These are phyloP conservation scores for Eimeria praecox DNA, from an alignment of 169 alveolate genomes.

Conservation along the genomic window DNA sequence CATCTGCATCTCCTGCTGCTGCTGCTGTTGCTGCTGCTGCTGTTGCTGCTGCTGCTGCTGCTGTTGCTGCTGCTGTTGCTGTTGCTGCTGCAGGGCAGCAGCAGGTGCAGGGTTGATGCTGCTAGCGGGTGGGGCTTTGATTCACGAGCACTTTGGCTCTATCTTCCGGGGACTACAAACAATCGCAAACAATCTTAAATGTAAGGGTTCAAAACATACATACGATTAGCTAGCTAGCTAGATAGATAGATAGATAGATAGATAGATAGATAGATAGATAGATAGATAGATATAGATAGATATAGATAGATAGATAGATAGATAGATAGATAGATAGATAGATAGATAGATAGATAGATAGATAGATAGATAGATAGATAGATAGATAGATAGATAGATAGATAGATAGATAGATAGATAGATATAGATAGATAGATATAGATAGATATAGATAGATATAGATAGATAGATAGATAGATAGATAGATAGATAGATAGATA, in stretches of 20 bases:
- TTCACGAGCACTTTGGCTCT: background rate
- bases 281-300: background rate
- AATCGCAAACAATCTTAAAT: background rate
- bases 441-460: no score
- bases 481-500: no score
- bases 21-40: conserved; percentile 28
- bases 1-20: background rate
- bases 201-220: background rate
- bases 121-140: conserved; percentile 13
- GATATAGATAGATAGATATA: no score
- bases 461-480: background rate
- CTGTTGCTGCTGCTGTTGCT: conserved; percentile 46
- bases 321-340: background rate
- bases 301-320: background rate
- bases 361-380: background rate
- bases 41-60: conserved; percentile 11
- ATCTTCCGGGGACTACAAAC: background rate
- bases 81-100: conserved; percentile 15
- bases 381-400: no score
- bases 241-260: background rate
- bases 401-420: no score
- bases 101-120: conserved; percentile 1
- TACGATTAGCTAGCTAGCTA: conserved; percentile 4
- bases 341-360: background rate
- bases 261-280: background rate